Percentiles rank a stretch among this genome's conserved stretches.
Conservation (phyloP, 2,329 filamentous ascomycete genomes). For the Pseudodiploospora longispora region DNA sequence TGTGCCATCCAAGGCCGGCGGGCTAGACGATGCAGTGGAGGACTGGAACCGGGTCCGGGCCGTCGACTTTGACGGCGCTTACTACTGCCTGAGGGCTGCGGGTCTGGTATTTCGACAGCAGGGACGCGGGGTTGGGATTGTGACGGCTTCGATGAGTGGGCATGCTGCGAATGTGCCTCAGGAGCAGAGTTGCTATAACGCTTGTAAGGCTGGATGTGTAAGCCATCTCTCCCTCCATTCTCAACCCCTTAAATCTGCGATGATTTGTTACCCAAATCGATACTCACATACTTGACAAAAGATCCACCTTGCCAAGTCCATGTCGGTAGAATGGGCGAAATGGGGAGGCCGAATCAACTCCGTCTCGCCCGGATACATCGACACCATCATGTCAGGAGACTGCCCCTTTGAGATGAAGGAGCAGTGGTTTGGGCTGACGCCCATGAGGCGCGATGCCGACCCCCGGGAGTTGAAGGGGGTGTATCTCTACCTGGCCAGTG, state of each 20-base stretch:
- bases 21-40: constrained; percentile 21
- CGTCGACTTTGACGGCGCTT: constrained; percentile 24
- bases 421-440: constrained; percentile 24
- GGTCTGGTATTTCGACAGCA: constrained; percentile 25
- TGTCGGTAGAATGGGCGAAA: constrained; percentile 37
- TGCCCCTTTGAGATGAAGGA: constrained; percentile 26
- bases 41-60: constrained; percentile 21
- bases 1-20: constrained; percentile 22
- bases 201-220: constrained; percentile 32
- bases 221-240: not conserved
- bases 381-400: constrained; percentile 25
- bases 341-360: constrained; percentile 33
- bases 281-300: no score
- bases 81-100: constrained; percentile 25
- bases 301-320: constrained; percentile 31
- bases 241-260: not conserved
- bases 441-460: constrained; percentile 20
- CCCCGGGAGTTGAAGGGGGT: constrained; percentile 23
- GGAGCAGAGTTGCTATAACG: constrained; percentile 35
- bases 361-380: constrained; percentile 30
- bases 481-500: constrained; percentile 19
- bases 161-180: constrained; percentile 29
- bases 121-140: constrained; percentile 25
- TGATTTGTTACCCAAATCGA: no score
- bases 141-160: constrained; percentile 27